Percentiles rank a stretch among this genome's conserved stretches.
These are phyloP conservation scores for Exophiala sp. DNA, from an alignment of 2,329 filamentous ascomycete genomes.

Conservation along the genomic window DNA sequence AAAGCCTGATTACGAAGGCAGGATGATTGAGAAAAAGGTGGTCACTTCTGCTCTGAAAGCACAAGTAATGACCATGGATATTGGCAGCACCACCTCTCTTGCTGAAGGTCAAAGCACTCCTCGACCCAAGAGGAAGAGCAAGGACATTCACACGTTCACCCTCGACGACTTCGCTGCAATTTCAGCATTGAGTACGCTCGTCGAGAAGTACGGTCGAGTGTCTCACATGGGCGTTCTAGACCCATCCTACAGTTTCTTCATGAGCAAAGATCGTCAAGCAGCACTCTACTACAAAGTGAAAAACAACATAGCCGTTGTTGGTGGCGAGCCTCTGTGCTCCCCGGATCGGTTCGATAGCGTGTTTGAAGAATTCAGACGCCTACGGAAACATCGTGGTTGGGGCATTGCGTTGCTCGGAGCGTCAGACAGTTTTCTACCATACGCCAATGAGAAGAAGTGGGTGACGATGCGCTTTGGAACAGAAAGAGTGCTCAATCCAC, in stretches of 20 bases:
- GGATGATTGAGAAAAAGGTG: neutral
- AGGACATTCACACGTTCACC: constrained; percentile 28
- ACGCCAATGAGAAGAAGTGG: constrained; percentile 33
- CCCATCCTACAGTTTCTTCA: constrained; percentile 40
- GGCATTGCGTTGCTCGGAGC: constrained; percentile 38
- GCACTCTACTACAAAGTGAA: constrained; percentile 39
- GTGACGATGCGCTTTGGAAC: constrained; percentile 38
- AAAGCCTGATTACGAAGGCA: neutral
- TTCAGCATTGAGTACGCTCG: constrained; percentile 32
- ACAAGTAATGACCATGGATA: neutral
- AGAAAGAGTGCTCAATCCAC: constrained; percentile 41
- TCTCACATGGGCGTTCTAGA: constrained; percentile 46
- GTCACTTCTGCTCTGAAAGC: too few species aligned
- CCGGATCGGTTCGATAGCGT: constrained; percentile 28
- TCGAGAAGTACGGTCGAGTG: constrained; percentile 36
- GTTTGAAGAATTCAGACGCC: constrained; percentile 36
- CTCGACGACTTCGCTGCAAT: constrained; percentile 35
- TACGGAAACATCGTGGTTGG: constrained; percentile 32
- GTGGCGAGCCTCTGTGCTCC: constrained; percentile 40
- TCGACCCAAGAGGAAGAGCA: constrained; percentile 6
- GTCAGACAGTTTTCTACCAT: constrained; percentile 33
- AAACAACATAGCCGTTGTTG: constrained; percentile 38
- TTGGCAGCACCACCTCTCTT: neutral
- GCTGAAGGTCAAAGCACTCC: neutral
- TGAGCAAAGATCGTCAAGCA: constrained; percentile 35